Evolutionary conservation across 2,329 filamentous ascomycete genomes (phyloP).

Genomic region (Orbilia brochopaga): DNA sequence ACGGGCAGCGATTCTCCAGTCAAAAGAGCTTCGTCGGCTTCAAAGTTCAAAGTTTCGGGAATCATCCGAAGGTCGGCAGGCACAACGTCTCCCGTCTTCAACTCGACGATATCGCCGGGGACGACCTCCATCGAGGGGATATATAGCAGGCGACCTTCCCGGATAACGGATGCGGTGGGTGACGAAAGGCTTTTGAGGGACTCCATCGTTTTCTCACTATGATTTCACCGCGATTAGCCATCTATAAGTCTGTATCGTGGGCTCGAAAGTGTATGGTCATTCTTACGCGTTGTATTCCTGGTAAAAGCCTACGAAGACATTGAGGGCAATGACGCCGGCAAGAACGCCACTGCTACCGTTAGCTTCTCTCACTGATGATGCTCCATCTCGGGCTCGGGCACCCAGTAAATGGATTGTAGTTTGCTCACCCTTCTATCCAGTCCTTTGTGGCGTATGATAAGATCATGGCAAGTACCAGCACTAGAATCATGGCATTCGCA

Average conservation of each 20-base stretch:
- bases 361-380: conserved; percentile 4
- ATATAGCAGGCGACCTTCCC: conserved; percentile 61
- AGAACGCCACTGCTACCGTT: conserved; percentile 61
- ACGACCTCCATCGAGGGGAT: conserved; percentile 64
- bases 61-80: conserved; percentile 63
- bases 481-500: conserved; percentile 54
- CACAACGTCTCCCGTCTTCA: conserved; percentile 62
- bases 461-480: conserved; percentile 66
- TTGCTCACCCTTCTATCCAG: conserved; percentile 64
- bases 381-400: not conserved
- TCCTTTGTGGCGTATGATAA: conserved; percentile 66
- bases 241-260: conserved; percentile 56
- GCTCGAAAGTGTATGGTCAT: too few relatives aligned
- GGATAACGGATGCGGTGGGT: conserved; percentile 63
- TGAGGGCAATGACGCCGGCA: conserved; percentile 65
- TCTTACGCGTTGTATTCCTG: conserved; percentile 60
- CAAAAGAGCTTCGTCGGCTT: conserved; percentile 68
- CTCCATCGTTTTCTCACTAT: conserved; percentile 64
- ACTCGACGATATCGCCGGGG: conserved; percentile 66
- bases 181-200: conserved; percentile 62
- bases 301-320: conserved; percentile 66
- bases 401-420: not conserved
- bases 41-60: conserved; percentile 64
- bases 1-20: conserved; percentile 70
- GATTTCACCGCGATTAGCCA: conserved; percentile 56